A percentile compares a stretch with the other conserved stretches of the same genome.
phyloP scores from a whole-genome alignment of 352 stramenopile genomes.

The Saprolegnia parasitica region DNA sequence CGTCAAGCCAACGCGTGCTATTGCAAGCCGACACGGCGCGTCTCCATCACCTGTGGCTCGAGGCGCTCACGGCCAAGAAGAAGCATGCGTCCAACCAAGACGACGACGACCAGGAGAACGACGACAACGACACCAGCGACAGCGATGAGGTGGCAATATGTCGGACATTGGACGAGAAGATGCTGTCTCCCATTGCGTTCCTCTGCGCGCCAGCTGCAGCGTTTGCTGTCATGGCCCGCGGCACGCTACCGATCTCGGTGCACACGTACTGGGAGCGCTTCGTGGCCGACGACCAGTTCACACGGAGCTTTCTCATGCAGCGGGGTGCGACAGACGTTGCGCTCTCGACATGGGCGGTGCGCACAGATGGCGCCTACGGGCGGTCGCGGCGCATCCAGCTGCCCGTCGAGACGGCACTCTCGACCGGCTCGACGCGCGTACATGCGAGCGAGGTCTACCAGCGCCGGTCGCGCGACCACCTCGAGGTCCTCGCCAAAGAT shows the following conservation, averaged over 20 bases:
- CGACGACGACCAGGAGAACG: not conserved
- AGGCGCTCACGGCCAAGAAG: not conserved
- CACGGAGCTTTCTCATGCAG: not conserved
- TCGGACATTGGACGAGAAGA: not conserved
- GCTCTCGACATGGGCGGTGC: not conserved
- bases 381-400: not conserved
- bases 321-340: not conserved
- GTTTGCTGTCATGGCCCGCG: not conserved
- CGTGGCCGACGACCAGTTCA: not conserved
- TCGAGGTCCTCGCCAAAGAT: not conserved
- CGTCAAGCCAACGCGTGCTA: not conserved
- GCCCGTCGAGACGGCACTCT: not conserved
- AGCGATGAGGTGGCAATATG: not conserved
- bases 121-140: not conserved
- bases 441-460: not conserved
- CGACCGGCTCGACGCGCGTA: not conserved
- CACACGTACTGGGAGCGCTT: not conserved
- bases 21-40: constrained; percentile 10
- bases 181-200: not conserved
- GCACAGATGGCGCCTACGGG: not conserved
- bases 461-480: not conserved
- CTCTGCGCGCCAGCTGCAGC: not conserved
- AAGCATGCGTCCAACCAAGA: not conserved
- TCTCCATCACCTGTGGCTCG: not conserved
- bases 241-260: not conserved